Conservation (phyloP, 495 filamentous ascomycete genomes). For the Lasiosphaeriaceae sp. region DNA sequence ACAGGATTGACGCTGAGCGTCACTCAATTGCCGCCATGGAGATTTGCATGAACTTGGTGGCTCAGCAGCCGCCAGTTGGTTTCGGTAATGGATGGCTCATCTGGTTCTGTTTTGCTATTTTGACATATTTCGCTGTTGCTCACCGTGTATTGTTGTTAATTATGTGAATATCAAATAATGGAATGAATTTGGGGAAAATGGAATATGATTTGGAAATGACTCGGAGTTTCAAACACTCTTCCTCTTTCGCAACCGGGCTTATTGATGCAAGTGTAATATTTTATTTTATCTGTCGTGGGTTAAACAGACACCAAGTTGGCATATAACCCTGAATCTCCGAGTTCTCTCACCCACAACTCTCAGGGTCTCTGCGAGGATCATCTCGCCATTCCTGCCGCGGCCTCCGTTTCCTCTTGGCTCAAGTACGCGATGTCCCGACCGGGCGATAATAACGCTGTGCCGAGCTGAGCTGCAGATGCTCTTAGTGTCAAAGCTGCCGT, state of each 20-base stretch:
- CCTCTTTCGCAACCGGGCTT: too few species aligned
- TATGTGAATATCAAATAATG: too few species aligned
- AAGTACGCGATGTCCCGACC: slow-evolving; percentile 20
- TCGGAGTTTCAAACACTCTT: too few species aligned
- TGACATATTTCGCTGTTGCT: too few species aligned
- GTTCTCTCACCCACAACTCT: slow-evolving; percentile 41
- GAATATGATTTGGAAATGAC: too few species aligned
- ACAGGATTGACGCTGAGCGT: not conserved
- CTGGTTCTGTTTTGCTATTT: too few species aligned
- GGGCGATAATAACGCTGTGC: not conserved
- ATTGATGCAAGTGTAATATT: too few species aligned
- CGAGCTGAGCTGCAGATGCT: slow-evolving; percentile 7
- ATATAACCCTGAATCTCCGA: slow-evolving; percentile 34
- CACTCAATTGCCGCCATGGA: slow-evolving; percentile 2
- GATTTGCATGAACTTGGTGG: not conserved
- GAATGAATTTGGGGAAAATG: too few species aligned
- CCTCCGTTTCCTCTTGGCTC: slow-evolving; percentile 23
- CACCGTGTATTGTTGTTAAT: too few species aligned
- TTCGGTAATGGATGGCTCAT: too few species aligned
- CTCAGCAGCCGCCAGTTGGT: too few species aligned
- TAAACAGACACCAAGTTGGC: slow-evolving; percentile 4
- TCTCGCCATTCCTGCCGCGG: slow-evolving; percentile 19
- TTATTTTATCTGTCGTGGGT: too few species aligned
- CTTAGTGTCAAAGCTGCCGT: slow-evolving; percentile 24
- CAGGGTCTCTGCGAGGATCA: slow-evolving; percentile 31